phyloP scores from a whole-genome alignment of 345 rosid genomes.

The Cardamine chenopodiifolia region DNA sequence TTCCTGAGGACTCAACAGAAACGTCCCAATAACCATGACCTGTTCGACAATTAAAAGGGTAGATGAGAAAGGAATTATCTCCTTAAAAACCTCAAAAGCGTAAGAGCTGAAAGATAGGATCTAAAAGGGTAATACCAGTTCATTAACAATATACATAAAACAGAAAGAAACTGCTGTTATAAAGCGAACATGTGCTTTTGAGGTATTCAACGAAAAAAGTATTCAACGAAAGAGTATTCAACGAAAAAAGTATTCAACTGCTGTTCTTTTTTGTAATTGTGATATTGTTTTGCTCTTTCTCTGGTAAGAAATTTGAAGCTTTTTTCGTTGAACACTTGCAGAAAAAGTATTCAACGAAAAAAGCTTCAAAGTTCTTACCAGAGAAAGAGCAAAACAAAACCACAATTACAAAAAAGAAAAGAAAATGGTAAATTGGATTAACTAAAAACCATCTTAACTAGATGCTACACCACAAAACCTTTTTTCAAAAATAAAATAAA shows the following conservation, averaged over 20 bases:
- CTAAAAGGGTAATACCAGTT: neutral
- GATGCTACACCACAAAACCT: neutral
- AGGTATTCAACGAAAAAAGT: too few species aligned
- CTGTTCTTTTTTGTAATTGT: too few species aligned
- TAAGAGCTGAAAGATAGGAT: constrained; percentile 10
- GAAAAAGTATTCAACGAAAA: neutral
- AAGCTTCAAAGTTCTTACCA: neutral
- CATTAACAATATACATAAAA: constrained; percentile 25
- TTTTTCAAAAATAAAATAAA: neutral
- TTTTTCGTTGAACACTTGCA: constrained; percentile 3
- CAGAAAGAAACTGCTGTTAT: neutral
- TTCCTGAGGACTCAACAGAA: constrained; percentile 66
- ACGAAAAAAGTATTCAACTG: neutral
- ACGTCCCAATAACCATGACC: constrained; percentile 71
- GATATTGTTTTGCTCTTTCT: too few species aligned
- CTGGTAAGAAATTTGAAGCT: too few species aligned
- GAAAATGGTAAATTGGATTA: neutral
- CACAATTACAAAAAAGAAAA: neutral
- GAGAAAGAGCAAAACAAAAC: constrained; percentile 11
- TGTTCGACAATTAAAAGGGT: constrained; percentile 36
- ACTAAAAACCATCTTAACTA: neutral
- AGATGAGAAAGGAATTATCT: constrained; percentile 17
- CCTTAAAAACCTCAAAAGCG: constrained; percentile 5
- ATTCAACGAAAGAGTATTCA: constrained; percentile 1
- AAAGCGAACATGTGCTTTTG: neutral